These are phyloP conservation scores for Botrytis elliptica DNA, from an alignment of 2,329 filamentous ascomycete species.

Conservation along the genomic window DNA sequence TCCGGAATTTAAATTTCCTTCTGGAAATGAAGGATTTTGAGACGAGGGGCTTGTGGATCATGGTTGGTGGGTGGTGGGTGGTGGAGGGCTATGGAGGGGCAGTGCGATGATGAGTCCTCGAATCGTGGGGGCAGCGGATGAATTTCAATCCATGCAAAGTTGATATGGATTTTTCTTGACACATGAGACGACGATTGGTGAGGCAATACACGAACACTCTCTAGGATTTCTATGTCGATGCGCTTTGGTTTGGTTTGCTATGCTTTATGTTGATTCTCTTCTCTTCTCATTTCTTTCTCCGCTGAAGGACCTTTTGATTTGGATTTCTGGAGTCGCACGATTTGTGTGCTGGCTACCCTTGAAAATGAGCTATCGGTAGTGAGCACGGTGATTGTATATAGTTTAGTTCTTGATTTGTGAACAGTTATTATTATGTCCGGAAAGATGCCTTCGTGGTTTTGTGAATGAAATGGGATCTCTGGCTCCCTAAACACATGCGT, in stretches of 20 bases:
- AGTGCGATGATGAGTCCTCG: not conserved
- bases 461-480: not conserved
- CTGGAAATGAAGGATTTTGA: not conserved
- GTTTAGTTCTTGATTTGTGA: not conserved
- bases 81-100: not conserved
- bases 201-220: not conserved
- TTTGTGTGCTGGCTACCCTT: not conserved
- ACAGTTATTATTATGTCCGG: not conserved
- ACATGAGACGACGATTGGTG: not conserved
- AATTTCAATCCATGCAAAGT: not conserved
- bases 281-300: not conserved
- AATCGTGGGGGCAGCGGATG: not conserved
- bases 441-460: not conserved
- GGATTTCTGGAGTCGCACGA: not conserved
- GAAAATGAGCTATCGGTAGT: not conserved
- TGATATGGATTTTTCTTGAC: not conserved
- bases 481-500: not conserved
- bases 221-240: not conserved
- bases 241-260: not conserved
- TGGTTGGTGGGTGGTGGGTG: not conserved
- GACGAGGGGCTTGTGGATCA: not conserved
- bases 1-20: constrained; percentile 32
- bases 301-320: not conserved
- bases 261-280: not conserved
- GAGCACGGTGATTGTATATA: not conserved